phyloP scores from a whole-genome alignment of 129 eudicot genomes.

The Pseudognaphalium luteoalbum region DNA sequence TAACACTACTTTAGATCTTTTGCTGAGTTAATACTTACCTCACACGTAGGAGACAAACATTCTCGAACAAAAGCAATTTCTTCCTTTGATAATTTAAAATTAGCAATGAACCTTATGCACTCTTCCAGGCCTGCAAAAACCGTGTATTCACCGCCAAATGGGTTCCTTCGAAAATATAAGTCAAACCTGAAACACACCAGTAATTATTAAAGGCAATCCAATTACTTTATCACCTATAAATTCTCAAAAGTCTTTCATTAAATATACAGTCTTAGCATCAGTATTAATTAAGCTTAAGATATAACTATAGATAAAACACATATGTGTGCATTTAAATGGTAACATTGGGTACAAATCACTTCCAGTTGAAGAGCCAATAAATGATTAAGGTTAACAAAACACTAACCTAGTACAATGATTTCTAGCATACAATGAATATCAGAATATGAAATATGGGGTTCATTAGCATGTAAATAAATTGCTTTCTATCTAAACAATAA shows the following conservation, averaged over 20 bases:
- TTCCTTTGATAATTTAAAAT: slow-evolving; percentile 70
- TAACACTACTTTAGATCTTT: not conserved
- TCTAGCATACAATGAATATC: not conserved
- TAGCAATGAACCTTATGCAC: slow-evolving; percentile 89
- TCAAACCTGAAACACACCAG: slow-evolving; percentile 68
- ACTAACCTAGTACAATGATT: no score
- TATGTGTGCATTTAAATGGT: not conserved
- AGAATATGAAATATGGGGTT: not conserved
- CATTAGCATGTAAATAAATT: not conserved
- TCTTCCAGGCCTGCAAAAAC: slow-evolving; percentile 96
- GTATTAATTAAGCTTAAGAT: not conserved
- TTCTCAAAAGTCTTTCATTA: not conserved
- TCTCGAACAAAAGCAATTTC: slow-evolving; percentile 64
- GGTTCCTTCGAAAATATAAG: slow-evolving; percentile 85
- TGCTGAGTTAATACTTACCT: slow-evolving; percentile 49
- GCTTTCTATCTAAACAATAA: not conserved
- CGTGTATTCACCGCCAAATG: slow-evolving; percentile 95
- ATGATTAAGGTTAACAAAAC: no score
- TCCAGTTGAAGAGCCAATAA: no score
- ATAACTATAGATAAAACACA: not conserved
- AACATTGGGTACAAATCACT: no score
- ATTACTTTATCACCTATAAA: not conserved
- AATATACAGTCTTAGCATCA: not conserved
- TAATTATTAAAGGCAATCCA: slow-evolving; percentile 2
- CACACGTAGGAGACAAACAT: slow-evolving; percentile 76